Conservation (phyloP, 176 grass and related monocot genomes). For the Dactylis glomerata region DNA sequence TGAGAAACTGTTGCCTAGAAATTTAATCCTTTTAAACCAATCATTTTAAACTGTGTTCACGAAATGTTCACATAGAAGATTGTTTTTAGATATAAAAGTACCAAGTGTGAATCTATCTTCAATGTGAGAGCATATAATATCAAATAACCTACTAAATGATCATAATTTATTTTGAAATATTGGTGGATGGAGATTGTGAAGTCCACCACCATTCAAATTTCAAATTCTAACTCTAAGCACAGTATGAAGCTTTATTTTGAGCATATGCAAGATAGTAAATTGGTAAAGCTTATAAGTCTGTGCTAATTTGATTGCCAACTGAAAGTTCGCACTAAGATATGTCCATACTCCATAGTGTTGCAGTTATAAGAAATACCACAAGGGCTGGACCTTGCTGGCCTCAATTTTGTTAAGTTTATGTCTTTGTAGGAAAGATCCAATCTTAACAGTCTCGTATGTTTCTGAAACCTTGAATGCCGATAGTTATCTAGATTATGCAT, state of each 20-base stretch:
- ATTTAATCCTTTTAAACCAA: not conserved
- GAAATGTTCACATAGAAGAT: not conserved
- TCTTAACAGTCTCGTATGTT: not conserved
- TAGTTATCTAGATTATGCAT: not conserved
- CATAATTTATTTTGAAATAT: not conserved
- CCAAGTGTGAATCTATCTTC: not conserved
- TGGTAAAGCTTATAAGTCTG: not conserved
- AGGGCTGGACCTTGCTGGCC: not conserved
- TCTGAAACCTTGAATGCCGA: not conserved
- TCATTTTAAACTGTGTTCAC: not conserved
- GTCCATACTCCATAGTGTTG: not conserved
- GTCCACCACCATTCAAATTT: not conserved
- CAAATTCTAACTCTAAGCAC: not conserved
- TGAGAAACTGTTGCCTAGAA: conserved; percentile 30
- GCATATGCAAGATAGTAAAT: not conserved
- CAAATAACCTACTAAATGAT: not conserved
- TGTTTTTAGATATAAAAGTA: not conserved
- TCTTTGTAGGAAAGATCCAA: not conserved
- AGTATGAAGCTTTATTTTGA: not conserved
- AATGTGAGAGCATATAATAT: not conserved
- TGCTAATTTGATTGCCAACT: not conserved
- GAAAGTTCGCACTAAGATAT: not conserved
- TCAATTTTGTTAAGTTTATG: not conserved
- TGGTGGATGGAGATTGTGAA: not conserved
- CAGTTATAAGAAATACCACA: not conserved